A percentile compares a stretch with the other conserved stretches of the same genome.
phyloP scores from a whole-genome alignment of 1,139 yeast species.

The Geotrichum europaeum region DNA sequence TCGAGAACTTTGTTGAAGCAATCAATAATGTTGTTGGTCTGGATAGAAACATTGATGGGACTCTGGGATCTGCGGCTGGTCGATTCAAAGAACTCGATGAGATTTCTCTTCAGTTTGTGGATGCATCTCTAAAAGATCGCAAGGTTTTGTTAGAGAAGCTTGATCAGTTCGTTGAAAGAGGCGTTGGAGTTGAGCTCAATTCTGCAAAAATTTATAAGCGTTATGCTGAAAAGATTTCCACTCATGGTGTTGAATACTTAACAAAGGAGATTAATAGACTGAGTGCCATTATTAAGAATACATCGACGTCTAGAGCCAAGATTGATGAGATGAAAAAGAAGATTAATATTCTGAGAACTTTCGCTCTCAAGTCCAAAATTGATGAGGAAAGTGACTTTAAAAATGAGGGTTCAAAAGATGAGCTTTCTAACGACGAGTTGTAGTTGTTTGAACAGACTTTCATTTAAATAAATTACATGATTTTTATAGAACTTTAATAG shows the following conservation, averaged over 20 bases:
- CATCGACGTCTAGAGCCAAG: conserved; percentile 32
- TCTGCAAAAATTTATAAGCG: conserved; percentile 44
- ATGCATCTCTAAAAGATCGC: conserved; percentile 1
- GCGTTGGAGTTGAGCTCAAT: not conserved
- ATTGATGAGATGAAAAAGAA: conserved; percentile 31
- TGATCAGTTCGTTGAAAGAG: conserved; percentile 1
- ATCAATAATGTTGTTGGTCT: conserved; percentile 49
- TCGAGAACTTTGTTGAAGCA: conserved; percentile 43
- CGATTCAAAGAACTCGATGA: conserved; percentile 42
- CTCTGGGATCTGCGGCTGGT: conserved; percentile 50
- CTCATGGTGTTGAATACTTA: conserved; percentile 42
- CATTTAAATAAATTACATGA: too few species aligned
- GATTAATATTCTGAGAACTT: conserved; percentile 30
- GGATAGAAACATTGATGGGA: conserved; percentile 50
- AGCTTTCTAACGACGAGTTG: not conserved
- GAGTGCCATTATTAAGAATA: conserved; percentile 39
- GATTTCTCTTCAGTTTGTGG: conserved; percentile 19
- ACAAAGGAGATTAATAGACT: conserved; percentile 49
- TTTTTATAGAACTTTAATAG: too few species aligned
- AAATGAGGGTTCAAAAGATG: not conserved
- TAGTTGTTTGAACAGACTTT: not conserved
- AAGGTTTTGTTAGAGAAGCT: conserved; percentile 6
- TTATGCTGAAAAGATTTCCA: conserved; percentile 44
- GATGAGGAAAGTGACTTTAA: conserved; percentile 15
- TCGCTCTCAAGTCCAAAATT: conserved; percentile 13